Conservation (phyloP, 352 stramenopile genomes). For the Pelagophyceae sp. region DNA sequence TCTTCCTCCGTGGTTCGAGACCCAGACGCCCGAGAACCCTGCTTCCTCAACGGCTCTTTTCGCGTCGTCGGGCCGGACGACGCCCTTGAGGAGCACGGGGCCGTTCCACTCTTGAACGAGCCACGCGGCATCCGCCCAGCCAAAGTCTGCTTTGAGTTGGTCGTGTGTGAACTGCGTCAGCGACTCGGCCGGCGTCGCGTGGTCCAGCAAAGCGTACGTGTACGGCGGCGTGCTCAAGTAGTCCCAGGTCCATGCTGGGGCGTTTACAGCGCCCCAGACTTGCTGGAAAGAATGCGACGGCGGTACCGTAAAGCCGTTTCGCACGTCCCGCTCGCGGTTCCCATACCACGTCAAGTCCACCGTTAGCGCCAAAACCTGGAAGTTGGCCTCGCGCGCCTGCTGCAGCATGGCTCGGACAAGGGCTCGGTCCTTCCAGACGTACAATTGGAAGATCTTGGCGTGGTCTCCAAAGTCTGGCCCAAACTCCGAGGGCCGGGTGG, state of each 20-base stretch:
- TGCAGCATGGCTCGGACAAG: constrained; percentile 78
- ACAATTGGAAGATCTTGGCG: constrained; percentile 77
- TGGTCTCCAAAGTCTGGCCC: constrained; percentile 21
- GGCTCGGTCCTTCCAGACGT: constrained; percentile 85
- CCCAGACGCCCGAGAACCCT: constrained; percentile 63
- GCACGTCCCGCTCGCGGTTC: constrained; percentile 84
- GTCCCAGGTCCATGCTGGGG: constrained; percentile 58
- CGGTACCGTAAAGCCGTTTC: constrained; percentile 74
- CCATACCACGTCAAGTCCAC: constrained; percentile 90
- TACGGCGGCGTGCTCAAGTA: constrained; percentile 69
- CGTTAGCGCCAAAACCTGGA: constrained; percentile 77
- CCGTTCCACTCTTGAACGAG: constrained; percentile 56
- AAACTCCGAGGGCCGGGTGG: constrained; percentile 73
- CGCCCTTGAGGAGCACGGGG: constrained; percentile 67
- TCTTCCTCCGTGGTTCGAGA: constrained; percentile 73
- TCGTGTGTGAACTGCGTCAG: constrained; percentile 52
- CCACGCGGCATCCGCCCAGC: constrained; percentile 59
- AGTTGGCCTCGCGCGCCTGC: constrained; percentile 85
- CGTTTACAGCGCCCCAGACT: constrained; percentile 49
- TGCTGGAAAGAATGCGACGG: constrained; percentile 52
- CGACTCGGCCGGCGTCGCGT: constrained; percentile 61
- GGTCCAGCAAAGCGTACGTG: constrained; percentile 86
- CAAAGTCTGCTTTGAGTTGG: constrained; percentile 51
- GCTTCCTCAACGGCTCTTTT: constrained; percentile 56
- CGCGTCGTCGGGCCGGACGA: constrained; percentile 66